Evolutionary conservation across 208 protist genomes (phyloP), one percentile per base, ranked within the genome.

Genomic region (Trypanosoma congolense): DNA sequence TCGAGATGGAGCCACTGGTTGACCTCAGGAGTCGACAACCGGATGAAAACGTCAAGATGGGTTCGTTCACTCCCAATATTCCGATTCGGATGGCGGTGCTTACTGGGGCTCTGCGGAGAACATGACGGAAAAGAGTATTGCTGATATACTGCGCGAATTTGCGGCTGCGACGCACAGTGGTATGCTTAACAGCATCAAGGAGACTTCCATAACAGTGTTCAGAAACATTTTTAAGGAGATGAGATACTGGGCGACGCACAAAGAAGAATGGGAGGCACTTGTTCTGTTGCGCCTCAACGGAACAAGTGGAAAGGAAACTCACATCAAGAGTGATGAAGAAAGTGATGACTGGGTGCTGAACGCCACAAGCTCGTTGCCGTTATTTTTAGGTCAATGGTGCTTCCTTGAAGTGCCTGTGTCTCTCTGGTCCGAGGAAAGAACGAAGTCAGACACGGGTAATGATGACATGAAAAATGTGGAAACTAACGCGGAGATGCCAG

Each of bases 321-420:
- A 45, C 28, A 35, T 10, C 24, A 41, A 42, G 16, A 21, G 19
- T 41, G 1, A 36, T 36, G 46, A 24, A 29, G 1, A 28, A 8
- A 2, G 24, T 30, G n/a, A 53, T 24, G 42, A 22, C 41, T 3
- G 31, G 25, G 51, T 53, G 30, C 50, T 22, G 30, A 45, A 58
- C 16, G 42, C 29, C 6, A 42, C 57, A 55, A 35, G 31, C 0
- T 55, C 62, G 8, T 25, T 88, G 21, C 80, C 80, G 9, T 24
- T 83, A 5, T 84, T 88, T 53, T 61, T 70, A 12, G 80, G 80
- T 46, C 57, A 83, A 28, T 70, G 78, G 54, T 88, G 80, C 65
- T 88, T 83, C 51, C 48, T 68, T 43, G 49, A 65, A 41, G 45
- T 68, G 5, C 71, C 33, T 38, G 12, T 38, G 6, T 6, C 33